These are phyloP conservation scores for Incumbomyces delicatus DNA, from an alignment of 2,329 filamentous ascomycete genomes.

Conservation along the genomic window DNA sequence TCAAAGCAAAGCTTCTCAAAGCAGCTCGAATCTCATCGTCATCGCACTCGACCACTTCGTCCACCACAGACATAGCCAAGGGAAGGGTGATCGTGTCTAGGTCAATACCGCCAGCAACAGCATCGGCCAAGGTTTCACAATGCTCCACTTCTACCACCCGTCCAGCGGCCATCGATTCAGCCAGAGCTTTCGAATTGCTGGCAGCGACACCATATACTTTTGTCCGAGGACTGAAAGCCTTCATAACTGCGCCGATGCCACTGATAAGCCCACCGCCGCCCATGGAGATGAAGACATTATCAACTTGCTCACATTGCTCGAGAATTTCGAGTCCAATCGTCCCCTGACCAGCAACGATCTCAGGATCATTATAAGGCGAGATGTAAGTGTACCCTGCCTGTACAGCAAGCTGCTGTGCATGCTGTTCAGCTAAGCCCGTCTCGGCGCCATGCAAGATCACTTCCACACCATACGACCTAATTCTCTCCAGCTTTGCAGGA, in stretches of 20 bases:
- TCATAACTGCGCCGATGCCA: background rate
- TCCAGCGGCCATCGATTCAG: background rate
- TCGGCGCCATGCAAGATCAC: background rate
- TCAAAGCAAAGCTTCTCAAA: background rate
- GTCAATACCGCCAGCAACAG: background rate
- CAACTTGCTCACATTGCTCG: background rate
- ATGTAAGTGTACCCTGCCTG: background rate
- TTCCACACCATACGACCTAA: background rate
- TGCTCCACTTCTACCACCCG: background rate
- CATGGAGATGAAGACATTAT: background rate
- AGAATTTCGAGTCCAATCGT: constrained; percentile 1
- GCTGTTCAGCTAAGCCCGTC: background rate
- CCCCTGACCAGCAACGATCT: background rate
- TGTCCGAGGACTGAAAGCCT: background rate
- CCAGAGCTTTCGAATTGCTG: background rate
- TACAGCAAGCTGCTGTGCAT: background rate
- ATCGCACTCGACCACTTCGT: background rate
- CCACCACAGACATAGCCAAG: background rate
- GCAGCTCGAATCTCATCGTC: background rate
- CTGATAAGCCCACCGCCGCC: background rate
- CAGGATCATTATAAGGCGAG: constrained; percentile 1
- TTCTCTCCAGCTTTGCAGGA: background rate
- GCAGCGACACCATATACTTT: constrained; percentile 1
- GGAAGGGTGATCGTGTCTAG: background rate
- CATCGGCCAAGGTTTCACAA: background rate